These are phyloP conservation scores for Pestalotiopsis sp. DNA, from an alignment of 2,329 filamentous ascomycete species.

Conservation along the genomic window DNA sequence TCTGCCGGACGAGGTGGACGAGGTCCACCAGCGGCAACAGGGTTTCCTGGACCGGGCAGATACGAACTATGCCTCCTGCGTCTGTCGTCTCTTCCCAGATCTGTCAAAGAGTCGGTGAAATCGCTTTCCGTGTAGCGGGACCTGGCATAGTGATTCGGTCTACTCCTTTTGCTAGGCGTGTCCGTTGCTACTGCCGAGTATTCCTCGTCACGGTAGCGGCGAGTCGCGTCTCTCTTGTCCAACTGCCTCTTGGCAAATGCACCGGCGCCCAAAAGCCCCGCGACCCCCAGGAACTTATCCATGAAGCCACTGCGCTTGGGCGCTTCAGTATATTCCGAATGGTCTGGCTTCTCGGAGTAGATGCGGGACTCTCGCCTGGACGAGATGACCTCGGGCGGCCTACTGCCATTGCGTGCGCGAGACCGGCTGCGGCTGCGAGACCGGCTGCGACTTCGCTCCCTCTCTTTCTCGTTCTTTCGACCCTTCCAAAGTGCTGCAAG, in stretches of 20 bases:
- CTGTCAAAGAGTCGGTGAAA: conserved; percentile 52
- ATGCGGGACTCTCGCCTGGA: conserved; percentile 59
- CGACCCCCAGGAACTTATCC: conserved; percentile 61
- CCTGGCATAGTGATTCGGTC: conserved; percentile 30
- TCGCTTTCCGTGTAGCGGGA: conserved; percentile 41
- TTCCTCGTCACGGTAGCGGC: conserved; percentile 55
- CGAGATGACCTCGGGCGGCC: conserved; percentile 50
- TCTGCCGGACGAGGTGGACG: conserved; percentile 40
- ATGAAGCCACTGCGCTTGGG: conserved; percentile 57
- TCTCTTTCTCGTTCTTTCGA: conserved; percentile 44
- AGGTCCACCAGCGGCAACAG: conserved; percentile 46
- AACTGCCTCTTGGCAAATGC: conserved; percentile 62
- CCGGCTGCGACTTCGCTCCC: conserved; percentile 38
- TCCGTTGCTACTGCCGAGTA: conserved; percentile 66
- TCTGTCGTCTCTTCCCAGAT: conserved; percentile 31
- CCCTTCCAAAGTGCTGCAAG: conserved; percentile 48
- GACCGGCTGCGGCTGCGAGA: conserved; percentile 36
- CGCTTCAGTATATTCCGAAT: conserved; percentile 50
- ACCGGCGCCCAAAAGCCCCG: conserved; percentile 64
- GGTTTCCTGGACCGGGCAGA: conserved; percentile 50
- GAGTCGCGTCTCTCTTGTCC: conserved; percentile 49
- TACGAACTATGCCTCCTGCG: conserved; percentile 40
- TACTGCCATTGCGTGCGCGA: conserved; percentile 19
- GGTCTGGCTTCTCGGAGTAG: conserved; percentile 70
- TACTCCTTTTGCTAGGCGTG: conserved; percentile 53